Evolutionary conservation across 345 rosid genomes (phyloP), one percentile per base, ranked within the genome.

Genomic region (Balakata baccata): DNA sequence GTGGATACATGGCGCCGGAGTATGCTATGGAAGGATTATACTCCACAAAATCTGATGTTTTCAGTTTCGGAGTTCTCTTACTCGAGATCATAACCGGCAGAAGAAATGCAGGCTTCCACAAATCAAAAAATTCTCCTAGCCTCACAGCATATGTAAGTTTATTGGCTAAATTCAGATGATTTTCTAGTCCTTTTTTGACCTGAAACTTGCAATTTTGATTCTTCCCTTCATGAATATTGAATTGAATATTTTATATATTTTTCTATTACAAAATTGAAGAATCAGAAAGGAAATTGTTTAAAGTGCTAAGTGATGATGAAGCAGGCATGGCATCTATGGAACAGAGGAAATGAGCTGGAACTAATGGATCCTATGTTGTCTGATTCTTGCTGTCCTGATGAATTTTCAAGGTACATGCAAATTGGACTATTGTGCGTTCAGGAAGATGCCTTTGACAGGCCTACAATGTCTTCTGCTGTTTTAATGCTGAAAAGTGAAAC

Each of bases 1-100:
- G 84, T 70, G 89, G 87, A 74, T 89, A 87, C 66, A 79, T 89
- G 89, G 87, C 90, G 62, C 88, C 87, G 10, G 87, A 89, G 58
- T 87, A 87, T 66, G 85, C 69, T 9, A 68, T 77, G 76, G 82
- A 71, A 7, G 91, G 89, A 25, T 72, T 81, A 18, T 80, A 83
- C 79, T 87, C 89, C 0, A 79, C 72, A 23, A 87, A 89, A 50
- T 83, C 89, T 6, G 90, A 89, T 49, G 88, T 84, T 64, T 84
- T 68, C 63, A 87, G 91, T 66, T 89, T 87, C 29, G 89, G 89
- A 47, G 88, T 87, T 62, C 66, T 87, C n/a, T 61, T 89, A 69
- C 77, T 89, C 43, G 93, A 89, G 78, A 84, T 87, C 57, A 78
- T 87, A 17, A 89, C 85, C n/a, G 91, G 91, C 11, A 72, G 41